phyloP scores from a whole-genome alignment of 2,329 filamentous ascomycete genomes.

The Cladosporium oxysporum region DNA sequence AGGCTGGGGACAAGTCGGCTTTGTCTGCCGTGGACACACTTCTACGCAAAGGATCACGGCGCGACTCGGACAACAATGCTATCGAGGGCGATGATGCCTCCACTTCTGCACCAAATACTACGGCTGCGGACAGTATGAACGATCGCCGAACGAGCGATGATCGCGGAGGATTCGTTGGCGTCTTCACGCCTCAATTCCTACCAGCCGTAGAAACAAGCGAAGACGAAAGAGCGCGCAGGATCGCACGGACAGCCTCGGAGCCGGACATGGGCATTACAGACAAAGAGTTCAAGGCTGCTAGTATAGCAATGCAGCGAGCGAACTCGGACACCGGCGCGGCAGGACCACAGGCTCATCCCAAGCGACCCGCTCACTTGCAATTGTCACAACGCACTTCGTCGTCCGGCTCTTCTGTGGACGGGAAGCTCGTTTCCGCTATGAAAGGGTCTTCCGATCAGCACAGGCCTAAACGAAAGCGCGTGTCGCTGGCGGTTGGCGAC shows the following conservation, averaged over 20 bases:
- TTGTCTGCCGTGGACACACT: constrained; percentile 29
- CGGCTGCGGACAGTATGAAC: constrained; percentile 27
- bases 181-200: constrained; percentile 41
- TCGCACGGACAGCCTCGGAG: constrained; percentile 32
- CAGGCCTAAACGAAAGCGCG: constrained; percentile 35
- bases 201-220: constrained; percentile 35
- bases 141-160: constrained; percentile 31
- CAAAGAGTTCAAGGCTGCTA: constrained; percentile 6
- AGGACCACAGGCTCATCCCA: constrained; percentile 32
- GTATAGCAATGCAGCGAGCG: constrained; percentile 27
- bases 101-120: not conserved
- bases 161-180: constrained; percentile 38
- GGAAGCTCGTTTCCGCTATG: constrained; percentile 37
- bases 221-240: constrained; percentile 15
- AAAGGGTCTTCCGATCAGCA: constrained; percentile 34
- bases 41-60: constrained; percentile 26
- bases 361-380: constrained; percentile 35
- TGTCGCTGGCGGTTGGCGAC: constrained; percentile 39
- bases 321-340: constrained; percentile 33
- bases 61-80: constrained; percentile 23
- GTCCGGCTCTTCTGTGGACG: constrained; percentile 38
- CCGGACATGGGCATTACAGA: constrained; percentile 21
- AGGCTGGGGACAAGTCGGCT: constrained; percentile 13
- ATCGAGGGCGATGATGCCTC: constrained; percentile 22
- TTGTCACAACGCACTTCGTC: constrained; percentile 37